A percentile compares a stretch with the other conserved stretches of the same genome.
Evolutionary conservation across 768 basidiomycete species (phyloP).

Genomic region (Lactifluus rugatus): DNA sequence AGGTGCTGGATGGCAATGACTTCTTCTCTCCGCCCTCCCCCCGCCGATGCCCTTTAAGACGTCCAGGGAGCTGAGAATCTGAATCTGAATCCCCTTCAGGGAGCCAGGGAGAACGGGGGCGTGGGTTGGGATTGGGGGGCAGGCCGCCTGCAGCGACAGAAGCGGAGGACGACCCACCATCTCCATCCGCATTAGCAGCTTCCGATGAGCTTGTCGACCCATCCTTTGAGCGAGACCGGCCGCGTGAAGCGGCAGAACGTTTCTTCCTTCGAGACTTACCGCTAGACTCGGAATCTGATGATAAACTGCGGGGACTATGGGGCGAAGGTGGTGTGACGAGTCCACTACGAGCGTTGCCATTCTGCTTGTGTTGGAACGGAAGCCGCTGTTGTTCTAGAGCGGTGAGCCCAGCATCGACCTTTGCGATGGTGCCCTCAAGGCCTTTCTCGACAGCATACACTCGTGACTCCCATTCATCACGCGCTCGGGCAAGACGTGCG

Average conservation of each 20-base stretch:
- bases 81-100: conserved; percentile 19
- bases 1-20: background rate
- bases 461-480: conserved; percentile 73
- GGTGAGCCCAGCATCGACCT: conserved; percentile 28
- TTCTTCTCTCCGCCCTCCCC: conserved; percentile 13
- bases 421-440: conserved; percentile 36
- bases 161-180: conserved; percentile 19
- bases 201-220: conserved; percentile 19
- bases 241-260: conserved; percentile 16
- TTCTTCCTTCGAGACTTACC: conserved; percentile 17
- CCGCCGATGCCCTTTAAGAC: conserved; percentile 7
- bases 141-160: conserved; percentile 18
- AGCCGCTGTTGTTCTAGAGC: conserved; percentile 29
- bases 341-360: conserved; percentile 35
- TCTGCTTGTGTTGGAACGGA: conserved; percentile 19
- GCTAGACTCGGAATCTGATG: conserved; percentile 41
- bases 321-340: conserved; percentile 73
- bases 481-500: conserved; percentile 58
- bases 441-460: conserved; percentile 44
- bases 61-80: conserved; percentile 15
- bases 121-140: conserved; percentile 12
- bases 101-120: conserved; percentile 19
- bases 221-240: conserved; percentile 18
- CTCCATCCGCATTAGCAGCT: conserved; percentile 14
- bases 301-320: conserved; percentile 60